Conservation (phyloP, 331 rosid species). For the Telfairia occidentalis region DNA sequence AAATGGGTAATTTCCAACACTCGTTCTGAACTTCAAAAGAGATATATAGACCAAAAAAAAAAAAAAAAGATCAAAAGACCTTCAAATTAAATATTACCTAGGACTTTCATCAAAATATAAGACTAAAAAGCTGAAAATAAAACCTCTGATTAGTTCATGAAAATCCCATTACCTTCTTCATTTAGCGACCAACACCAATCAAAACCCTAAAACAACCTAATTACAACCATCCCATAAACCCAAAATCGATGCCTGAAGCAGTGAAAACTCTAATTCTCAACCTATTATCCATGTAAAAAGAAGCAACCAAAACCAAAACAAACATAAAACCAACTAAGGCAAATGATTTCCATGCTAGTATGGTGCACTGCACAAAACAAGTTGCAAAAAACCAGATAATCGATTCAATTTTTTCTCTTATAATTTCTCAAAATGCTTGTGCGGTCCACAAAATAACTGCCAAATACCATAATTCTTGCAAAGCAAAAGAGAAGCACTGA, state of each 20-base stretch:
- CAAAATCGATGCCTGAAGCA: conserved; percentile 27
- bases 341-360: neutral
- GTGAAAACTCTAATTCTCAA: conserved; percentile 29
- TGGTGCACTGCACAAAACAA: neutral
- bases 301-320: neutral
- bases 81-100: no score
- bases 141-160: neutral
- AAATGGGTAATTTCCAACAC: no score
- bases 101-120: no score
- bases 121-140: neutral
- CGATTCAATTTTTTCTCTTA: neutral
- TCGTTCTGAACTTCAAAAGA: no score
- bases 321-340: neutral
- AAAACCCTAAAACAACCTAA: conserved; percentile 41
- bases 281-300: conserved; percentile 25
- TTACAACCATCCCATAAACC: conserved; percentile 22
- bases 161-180: conserved; percentile 53
- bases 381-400: neutral
- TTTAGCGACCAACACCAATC: conserved; percentile 53
- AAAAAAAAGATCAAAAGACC: no score
- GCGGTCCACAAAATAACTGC: no score
- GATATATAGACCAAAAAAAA: no score
- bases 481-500: neutral
- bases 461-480: neutral
- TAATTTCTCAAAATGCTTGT: neutral